phyloP scores from a whole-genome alignment of 441 rosid species.

The Gossypium davidsonii region DNA sequence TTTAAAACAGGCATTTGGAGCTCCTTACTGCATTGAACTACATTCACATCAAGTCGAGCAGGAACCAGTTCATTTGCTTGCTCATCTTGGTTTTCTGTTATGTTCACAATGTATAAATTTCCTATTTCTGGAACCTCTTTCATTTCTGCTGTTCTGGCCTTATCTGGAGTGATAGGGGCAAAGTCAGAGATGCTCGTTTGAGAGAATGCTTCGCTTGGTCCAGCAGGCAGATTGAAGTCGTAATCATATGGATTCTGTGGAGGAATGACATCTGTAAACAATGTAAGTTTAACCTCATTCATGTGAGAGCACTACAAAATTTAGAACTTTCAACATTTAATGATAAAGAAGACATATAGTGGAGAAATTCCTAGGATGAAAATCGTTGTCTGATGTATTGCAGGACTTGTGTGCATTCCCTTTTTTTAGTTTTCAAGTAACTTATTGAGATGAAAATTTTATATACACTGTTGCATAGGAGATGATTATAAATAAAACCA shows the following conservation, averaged over 20 bases:
- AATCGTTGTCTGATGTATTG: background rate
- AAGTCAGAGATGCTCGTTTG: constrained; percentile 20
- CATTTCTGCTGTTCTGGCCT: constrained; percentile 23
- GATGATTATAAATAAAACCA: background rate
- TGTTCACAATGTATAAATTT: constrained; percentile 15
- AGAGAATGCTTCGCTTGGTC: constrained; percentile 21
- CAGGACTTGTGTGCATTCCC: background rate
- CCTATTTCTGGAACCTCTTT: constrained; percentile 19
- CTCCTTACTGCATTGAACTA: constrained; percentile 17
- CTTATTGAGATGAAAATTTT: background rate
- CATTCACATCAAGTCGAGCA: constrained; percentile 1
- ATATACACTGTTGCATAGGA: background rate
- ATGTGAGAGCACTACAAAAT: constrained; percentile 9
- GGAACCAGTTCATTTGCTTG: constrained; percentile 19
- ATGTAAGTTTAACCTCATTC: constrained; percentile 11
- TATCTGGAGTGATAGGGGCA: constrained; percentile 53
- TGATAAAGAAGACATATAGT: background rate
- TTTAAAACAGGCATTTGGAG: constrained; percentile 20
- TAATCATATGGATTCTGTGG: constrained; percentile 24
- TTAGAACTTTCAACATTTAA: background rate
- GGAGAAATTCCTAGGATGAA: background rate
- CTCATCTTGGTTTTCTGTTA: constrained; percentile 20
- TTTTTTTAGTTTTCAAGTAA: background rate
- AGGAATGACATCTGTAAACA: constrained; percentile 29
- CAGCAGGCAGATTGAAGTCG: constrained; percentile 33